Evolutionary conservation across 1,284 basidiomycete genomes (phyloP).

Genomic region (Fomitopsis schrenkii): DNA sequence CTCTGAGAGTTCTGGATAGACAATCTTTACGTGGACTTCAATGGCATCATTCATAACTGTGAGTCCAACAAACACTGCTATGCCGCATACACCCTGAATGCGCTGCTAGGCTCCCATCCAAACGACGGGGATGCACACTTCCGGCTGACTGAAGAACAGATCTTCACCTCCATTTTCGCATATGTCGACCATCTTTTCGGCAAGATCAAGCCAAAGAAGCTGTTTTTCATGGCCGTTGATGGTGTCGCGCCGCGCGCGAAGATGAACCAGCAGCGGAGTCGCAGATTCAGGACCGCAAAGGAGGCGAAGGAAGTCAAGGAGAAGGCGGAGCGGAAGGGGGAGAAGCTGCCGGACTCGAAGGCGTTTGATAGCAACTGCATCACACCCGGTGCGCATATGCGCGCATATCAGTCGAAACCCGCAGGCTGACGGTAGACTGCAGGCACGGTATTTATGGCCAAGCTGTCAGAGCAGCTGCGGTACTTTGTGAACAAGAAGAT

Average conservation of each 20-base stretch:
- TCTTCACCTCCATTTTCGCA: slow-evolving; percentile 94
- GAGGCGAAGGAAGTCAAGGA: slow-evolving; percentile 87
- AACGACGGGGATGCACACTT: slow-evolving; percentile 96
- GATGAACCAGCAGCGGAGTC: slow-evolving; percentile 98
- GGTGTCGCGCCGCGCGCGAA: slow-evolving; percentile 98
- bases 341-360: slow-evolving; percentile 89
- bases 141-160: slow-evolving; percentile 93
- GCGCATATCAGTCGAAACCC: slow-evolving; percentile 3
- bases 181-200: slow-evolving; percentile 97
- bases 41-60: slow-evolving; percentile 99
- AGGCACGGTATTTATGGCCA: slow-evolving; percentile 96
- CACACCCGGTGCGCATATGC: slow-evolving; percentile 75
- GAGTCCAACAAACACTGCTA: slow-evolving; percentile 21
- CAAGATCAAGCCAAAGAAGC: slow-evolving; percentile 96
- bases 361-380: slow-evolving; percentile 99
- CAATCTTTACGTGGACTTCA: slow-evolving; percentile 94
- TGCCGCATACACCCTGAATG: neutral
- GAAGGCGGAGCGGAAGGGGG: slow-evolving; percentile 85
- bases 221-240: slow-evolving; percentile 98
- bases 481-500: slow-evolving; percentile 99
- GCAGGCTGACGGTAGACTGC: neutral
- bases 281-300: slow-evolving; percentile 93
- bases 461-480: slow-evolving; percentile 85
- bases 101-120: slow-evolving; percentile 72
- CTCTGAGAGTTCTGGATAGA: slow-evolving; percentile 39